These are phyloP conservation scores for Sporothrix variecibatus DNA, from an alignment of 2,329 filamentous ascomycete genomes.

Conservation along the genomic window DNA sequence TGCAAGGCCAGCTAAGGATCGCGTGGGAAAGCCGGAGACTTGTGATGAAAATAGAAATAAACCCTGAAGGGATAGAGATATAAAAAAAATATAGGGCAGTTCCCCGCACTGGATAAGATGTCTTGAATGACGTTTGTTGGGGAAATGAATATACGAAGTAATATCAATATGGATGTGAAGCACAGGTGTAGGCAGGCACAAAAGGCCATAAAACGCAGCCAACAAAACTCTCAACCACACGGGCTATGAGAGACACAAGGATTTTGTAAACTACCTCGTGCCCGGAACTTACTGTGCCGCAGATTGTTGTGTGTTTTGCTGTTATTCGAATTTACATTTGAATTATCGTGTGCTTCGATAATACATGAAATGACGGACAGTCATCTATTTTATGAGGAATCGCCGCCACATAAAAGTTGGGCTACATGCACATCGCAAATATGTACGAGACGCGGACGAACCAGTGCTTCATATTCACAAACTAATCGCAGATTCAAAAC, in stretches of 20 bases:
- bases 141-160: background rate
- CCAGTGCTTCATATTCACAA: background rate
- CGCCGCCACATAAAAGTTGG: background rate
- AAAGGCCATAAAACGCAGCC: too few relatives aligned
- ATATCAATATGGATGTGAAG: background rate
- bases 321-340: background rate
- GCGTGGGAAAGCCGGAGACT: background rate
- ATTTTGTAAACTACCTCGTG: background rate
- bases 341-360: background rate
- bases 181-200: background rate
- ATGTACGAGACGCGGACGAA: background rate
- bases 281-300: background rate
- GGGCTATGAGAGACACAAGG: background rate
- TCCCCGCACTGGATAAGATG: background rate
- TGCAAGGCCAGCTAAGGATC: background rate
- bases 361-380: too few relatives aligned
- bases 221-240: too few relatives aligned
- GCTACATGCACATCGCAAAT: background rate
- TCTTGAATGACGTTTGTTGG: background rate
- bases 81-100: background rate
- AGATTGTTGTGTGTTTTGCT: background rate
- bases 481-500: background rate
- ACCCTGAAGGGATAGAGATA: background rate
- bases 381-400: too few relatives aligned
- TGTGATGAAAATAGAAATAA: background rate